Percentiles rank a stretch among this genome's conserved stretches.
Evolutionary conservation across 2,329 filamentous ascomycete species (phyloP).

Genomic region (Nothophoma quercina): DNA sequence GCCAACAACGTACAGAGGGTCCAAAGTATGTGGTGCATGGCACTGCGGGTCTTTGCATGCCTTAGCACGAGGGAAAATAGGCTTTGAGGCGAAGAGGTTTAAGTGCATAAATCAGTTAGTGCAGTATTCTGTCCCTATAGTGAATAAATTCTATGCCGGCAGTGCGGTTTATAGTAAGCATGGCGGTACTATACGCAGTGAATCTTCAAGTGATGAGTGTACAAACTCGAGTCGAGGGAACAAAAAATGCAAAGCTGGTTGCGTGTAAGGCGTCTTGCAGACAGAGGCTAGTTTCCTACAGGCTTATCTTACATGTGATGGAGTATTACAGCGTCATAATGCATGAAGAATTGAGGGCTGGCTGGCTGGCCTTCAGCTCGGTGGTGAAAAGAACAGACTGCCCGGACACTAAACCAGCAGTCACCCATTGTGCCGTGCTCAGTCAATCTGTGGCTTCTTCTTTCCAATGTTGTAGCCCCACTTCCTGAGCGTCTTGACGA

Average conservation of each 20-base stretch:
- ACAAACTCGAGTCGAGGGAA: neutral
- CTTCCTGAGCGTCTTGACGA: conserved; percentile 84
- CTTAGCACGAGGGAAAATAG: neutral
- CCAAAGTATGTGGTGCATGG: neutral
- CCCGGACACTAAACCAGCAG: neutral
- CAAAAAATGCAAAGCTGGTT: neutral
- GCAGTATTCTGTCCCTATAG: neutral
- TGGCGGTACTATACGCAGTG: neutral
- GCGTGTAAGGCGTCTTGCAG: neutral
- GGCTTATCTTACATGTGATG: conserved; percentile 17
- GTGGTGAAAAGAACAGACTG: neutral
- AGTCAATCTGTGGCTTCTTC: conserved; percentile 56
- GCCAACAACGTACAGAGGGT: neutral
- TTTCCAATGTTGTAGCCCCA: conserved; percentile 98
- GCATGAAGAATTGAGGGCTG: conserved; percentile 7
- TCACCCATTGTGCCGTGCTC: neutral
- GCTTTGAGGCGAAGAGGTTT: neutral
- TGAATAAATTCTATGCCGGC: neutral
- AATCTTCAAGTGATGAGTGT: neutral
- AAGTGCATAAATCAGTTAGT: neutral
- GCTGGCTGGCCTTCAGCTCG: neutral
- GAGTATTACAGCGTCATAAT: conserved; percentile 18
- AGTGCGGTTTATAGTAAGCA: neutral
- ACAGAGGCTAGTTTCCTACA: conserved; percentile 9
- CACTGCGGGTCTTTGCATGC: neutral